Evolutionary conservation across 2,329 filamentous ascomycete genomes (phyloP).

Genomic region (Pseudocercospora musae): DNA sequence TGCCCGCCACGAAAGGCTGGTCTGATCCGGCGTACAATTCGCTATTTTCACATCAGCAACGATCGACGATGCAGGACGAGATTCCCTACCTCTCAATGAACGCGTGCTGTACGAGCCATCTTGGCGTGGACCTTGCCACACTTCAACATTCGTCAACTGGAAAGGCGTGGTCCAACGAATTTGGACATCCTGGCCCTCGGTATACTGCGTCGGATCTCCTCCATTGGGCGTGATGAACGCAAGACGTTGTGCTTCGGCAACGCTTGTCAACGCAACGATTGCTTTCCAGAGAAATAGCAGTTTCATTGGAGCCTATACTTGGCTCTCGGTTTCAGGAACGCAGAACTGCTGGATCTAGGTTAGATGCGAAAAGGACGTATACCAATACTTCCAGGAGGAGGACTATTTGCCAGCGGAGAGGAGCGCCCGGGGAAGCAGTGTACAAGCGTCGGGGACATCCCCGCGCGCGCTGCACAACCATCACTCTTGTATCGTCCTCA

Average conservation of each 20-base stretch:
- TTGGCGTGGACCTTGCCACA: slow-evolving; percentile 14
- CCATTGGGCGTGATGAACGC: not conserved
- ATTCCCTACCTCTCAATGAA: slow-evolving; percentile 5
- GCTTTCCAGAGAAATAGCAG: not conserved
- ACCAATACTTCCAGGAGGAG: not conserved
- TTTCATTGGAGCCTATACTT: not conserved
- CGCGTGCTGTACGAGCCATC: slow-evolving; percentile 9
- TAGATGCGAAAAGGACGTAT: not conserved
- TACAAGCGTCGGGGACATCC: not conserved
- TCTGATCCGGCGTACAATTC: slow-evolving; percentile 8
- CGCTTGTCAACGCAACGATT: not conserved
- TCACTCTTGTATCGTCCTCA: not conserved
- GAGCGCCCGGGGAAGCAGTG: not conserved
- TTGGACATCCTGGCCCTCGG: slow-evolving; percentile 1
- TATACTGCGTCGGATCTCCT: slow-evolving; percentile 10
- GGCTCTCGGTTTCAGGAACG: not conserved
- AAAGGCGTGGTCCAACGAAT: slow-evolving; percentile 10
- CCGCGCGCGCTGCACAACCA: not conserved
- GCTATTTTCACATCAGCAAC: slow-evolving; percentile 6
- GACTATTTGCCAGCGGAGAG: not conserved
- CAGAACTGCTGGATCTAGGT: not conserved
- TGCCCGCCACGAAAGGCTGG: slow-evolving; percentile 15
- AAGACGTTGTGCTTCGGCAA: not conserved
- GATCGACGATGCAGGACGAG: not conserved
- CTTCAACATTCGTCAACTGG: slow-evolving; percentile 10